Percentiles rank a stretch among this genome's conserved stretches.
phyloP scores from a whole-genome alignment of 306 rosid species.

The Pterocarpus macrocarpus region DNA sequence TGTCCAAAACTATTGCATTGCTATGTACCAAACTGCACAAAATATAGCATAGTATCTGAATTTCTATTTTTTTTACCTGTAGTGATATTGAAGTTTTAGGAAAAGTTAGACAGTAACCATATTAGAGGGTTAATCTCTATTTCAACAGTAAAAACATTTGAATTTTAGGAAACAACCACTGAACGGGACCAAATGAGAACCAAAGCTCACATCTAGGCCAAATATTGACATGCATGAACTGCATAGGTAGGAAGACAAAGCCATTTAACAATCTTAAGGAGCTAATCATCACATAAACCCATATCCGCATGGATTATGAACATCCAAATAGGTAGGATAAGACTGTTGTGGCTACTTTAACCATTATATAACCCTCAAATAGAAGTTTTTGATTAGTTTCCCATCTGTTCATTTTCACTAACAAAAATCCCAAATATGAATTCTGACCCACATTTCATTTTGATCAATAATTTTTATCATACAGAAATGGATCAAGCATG shows the following conservation, averaged over 20 bases:
- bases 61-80: background rate
- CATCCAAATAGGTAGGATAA: slow-evolving; percentile 8
- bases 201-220: background rate
- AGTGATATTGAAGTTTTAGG: background rate
- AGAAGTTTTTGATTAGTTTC: background rate
- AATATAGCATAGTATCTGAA: background rate
- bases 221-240: slow-evolving; percentile 22
- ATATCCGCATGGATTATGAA: slow-evolving; percentile 17
- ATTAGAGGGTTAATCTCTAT: background rate
- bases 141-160: background rate
- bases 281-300: slow-evolving; percentile 24
- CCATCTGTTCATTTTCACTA: background rate
- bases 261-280: slow-evolving; percentile 4
- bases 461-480: background rate
- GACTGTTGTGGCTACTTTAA: background rate
- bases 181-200: background rate
- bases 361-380: slow-evolving; percentile 18
- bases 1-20: slow-evolving; percentile 30
- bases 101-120: background rate
- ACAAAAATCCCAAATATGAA: background rate
- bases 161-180: background rate
- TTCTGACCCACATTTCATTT: slow-evolving; percentile 7
- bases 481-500: slow-evolving; percentile 36
- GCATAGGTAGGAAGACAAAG: background rate
- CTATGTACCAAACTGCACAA: slow-evolving; percentile 6